These are phyloP conservation scores for Phoenix roebelenii DNA, from an alignment of 176 grass and related monocot species.

Conservation along the genomic window DNA sequence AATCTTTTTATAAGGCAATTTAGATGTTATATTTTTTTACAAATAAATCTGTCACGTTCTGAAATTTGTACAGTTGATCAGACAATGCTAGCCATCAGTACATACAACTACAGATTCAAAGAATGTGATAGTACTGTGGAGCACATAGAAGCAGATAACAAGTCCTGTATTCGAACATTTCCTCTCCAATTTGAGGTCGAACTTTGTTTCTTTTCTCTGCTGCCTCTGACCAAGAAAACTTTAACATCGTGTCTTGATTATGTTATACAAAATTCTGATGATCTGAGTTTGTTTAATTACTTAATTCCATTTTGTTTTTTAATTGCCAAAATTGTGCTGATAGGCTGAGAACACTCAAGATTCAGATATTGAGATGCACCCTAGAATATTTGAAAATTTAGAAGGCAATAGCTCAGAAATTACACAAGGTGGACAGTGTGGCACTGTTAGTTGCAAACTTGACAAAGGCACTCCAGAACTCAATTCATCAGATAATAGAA, in stretches of 20 bases:
- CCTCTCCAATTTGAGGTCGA: conserved; percentile 55
- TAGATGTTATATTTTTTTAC: too few species aligned
- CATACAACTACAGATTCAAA: conserved; percentile 5
- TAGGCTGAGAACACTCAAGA: conserved; percentile 12
- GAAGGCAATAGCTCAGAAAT: conserved; percentile 7
- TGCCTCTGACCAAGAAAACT: too few species aligned
- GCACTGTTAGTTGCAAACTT: conserved; percentile 4
- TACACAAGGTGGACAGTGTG: conserved; percentile 6
- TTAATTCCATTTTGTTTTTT: conserved; percentile 2
- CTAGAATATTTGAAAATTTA: conserved; percentile 9
- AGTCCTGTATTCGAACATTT: conserved; percentile 48
- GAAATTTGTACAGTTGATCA: conserved; percentile 17
- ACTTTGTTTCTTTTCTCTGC: neutral
- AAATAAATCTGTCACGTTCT: too few species aligned
- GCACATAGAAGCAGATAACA: conserved; percentile 14
- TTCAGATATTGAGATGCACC: conserved; percentile 12
- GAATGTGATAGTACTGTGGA: conserved; percentile 12
- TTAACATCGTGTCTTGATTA: too few species aligned
- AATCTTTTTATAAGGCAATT: too few species aligned
- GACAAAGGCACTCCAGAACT: neutral
- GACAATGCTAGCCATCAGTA: conserved; percentile 20
- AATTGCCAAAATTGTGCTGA: conserved; percentile 9
- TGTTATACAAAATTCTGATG: too few species aligned
- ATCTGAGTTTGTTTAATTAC: too few species aligned
- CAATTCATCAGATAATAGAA: conserved; percentile 1